Conservation (phyloP, 2,329 filamentous ascomycete genomes). For the Emmonsia crescens region DNA sequence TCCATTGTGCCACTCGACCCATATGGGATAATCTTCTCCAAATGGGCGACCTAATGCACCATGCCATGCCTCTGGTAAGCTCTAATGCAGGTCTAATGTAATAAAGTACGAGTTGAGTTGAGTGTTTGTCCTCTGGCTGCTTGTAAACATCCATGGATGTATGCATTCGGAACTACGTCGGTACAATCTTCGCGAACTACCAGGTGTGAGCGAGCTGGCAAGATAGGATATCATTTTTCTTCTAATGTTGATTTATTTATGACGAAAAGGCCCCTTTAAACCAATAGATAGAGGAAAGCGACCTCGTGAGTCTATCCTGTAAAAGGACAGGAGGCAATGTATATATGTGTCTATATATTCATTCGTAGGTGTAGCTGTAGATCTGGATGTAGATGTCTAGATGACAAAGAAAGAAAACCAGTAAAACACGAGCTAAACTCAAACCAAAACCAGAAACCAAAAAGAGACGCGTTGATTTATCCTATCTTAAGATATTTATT, state of each 20-base stretch:
- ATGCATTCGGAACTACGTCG: not conserved
- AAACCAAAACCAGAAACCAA: no score
- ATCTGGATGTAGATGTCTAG: not conserved
- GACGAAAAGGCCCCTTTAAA: not conserved
- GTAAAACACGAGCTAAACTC: not conserved
- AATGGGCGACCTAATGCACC: not conserved
- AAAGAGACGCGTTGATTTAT: no score
- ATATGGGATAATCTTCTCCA: not conserved
- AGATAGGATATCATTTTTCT: no score
- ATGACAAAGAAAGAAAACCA: not conserved
- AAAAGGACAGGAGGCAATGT: not conserved
- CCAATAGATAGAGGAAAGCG: not conserved
- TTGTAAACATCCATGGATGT: not conserved
- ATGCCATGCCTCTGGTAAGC: not conserved
- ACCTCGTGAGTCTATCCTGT: not conserved
- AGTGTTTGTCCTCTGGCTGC: not conserved
- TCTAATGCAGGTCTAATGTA: not conserved
- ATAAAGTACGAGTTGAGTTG: not conserved
- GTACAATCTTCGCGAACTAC: not conserved
- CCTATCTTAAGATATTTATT: no score
- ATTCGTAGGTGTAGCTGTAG: not conserved
- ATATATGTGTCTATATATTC: no score
- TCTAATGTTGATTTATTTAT: no score
- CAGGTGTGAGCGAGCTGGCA: not conserved
- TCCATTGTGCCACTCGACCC: not conserved